Evolutionary conservation across 768 basidiomycete genomes (phyloP), one percentile per base, ranked within the genome.

Genomic region (Trametes cubensis): DNA sequence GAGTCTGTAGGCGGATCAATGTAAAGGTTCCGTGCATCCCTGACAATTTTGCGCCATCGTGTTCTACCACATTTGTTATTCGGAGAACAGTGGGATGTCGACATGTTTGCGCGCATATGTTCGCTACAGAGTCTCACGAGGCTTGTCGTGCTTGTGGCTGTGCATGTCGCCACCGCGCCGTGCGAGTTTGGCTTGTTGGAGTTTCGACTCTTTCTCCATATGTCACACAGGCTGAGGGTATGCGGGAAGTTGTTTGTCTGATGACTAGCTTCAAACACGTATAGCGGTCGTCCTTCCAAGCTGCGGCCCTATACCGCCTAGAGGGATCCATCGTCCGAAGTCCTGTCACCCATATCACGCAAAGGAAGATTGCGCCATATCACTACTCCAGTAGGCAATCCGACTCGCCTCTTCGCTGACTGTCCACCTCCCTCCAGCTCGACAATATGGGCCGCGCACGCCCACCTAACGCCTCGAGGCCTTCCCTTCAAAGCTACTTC

Each of bases 1-100:
- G 74, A 74, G 55, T 80, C 78, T 11, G 79, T 80, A 5, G 78
- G 79, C 1, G 77, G 77, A n/a, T 66, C 72, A 11, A 62, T 66
- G 39, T 71, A 61, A 44, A 44, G 2, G 13, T 42, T n/a, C 41
- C 41, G n/a, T 42, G 41, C n/a, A n/a, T 42, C 13, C n/a, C 41
- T 42, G n/a, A 11, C 41, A 42, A 28, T 20, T 17, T 17, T 20
- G 20, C 42, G 42, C 42, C 20, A 44, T 44, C 42, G 20, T 13
- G 42, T 34, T 34, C 6, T 17, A 44, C 42, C 17, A 6, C 42
- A 18, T 44, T 44, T 18, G 42, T 13, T 44, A 44, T 44, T 4
- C 4, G 11, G 28, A 4, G 3, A 3, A 28, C 20, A 44, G 17
- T 44, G 18, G 42, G 34, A 34, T 34, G 34, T 34, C 34, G 34